A percentile compares a stretch with the other conserved stretches of the same genome.
Evolutionary conservation across 768 basidiomycete genomes (phyloP).

Genomic region (Tulasnella sp.): DNA sequence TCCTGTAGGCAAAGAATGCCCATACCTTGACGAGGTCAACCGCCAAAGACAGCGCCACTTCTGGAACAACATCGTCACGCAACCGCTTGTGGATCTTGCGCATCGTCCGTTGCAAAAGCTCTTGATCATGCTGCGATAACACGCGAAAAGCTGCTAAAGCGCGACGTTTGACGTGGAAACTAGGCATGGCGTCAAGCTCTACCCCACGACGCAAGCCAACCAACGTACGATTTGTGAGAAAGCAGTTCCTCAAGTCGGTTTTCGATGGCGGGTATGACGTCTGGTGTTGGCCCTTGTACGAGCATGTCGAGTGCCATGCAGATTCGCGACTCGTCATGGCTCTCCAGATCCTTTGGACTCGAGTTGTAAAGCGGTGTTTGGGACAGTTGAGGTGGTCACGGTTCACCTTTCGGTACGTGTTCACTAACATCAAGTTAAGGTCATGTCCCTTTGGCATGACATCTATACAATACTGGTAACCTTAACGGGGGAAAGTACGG

Average conservation of each 20-base stretch:
- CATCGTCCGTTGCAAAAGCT: constrained; percentile 34
- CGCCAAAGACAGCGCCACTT: neutral
- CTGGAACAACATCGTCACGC: constrained; percentile 3
- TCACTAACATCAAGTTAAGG: constrained; percentile 70
- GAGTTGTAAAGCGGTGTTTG: neutral
- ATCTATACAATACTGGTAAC: constrained; percentile 66
- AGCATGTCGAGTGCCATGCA: constrained; percentile 63
- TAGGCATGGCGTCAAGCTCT: constrained; percentile 24
- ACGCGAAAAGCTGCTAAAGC: constrained; percentile 46
- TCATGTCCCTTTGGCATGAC: constrained; percentile 59
- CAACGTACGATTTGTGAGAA: constrained; percentile 63
- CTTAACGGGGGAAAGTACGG: constrained; percentile 28
- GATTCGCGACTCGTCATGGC: constrained; percentile 39
- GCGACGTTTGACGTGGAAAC: constrained; percentile 47
- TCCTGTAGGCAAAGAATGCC: no score
- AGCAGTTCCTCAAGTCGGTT: constrained; percentile 51
- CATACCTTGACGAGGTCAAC: constrained; percentile 9
- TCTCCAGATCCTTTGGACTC: constrained; percentile 61
- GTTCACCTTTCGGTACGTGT: constrained; percentile 67
- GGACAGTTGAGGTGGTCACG: no score
- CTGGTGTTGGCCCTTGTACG: constrained; percentile 45
- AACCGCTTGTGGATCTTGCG: constrained; percentile 31
- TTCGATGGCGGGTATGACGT: constrained; percentile 66
- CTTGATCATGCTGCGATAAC: constrained; percentile 37
- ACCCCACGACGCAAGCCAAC: constrained; percentile 19